Evolutionary conservation across 2,329 filamentous ascomycete genomes (phyloP), one percentile per base, ranked within the genome.

Genomic region (Penicillium sp.): DNA sequence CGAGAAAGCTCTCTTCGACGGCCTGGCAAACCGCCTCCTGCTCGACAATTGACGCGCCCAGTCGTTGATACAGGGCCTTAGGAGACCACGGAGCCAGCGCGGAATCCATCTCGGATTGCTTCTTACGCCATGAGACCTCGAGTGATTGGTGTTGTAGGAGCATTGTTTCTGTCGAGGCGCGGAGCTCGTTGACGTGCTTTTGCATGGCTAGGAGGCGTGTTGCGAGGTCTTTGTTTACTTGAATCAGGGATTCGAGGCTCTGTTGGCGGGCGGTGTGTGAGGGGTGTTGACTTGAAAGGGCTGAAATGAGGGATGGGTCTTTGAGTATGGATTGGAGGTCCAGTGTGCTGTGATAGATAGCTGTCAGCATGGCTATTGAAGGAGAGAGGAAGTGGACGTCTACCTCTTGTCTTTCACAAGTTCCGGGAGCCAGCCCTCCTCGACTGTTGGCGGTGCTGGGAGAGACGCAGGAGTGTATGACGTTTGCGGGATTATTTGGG

Each of bases 1-100:
- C 91, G 1, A 97, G 77, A 70, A 97, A 97, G 65, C 92, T 97
- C 77, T 96, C 93, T 75, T 97, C 92, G 52, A 97, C 81, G 1
- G 90, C 92, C 54, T 83, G 81, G 62, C 92, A 92, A 14, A 97
- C 81, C 14, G 81, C 79, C 61, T 92, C 91, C 74, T 96, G 92
- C 77, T 97, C 93, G 48, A 85, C 83, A 14, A 95, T 86, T 9
- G 86, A 87, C 54, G 89, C 88, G 42, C 81, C 86, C 10, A 97
- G 79, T 48, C 89, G 83, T 73, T 92, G 89, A 70, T 97, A 97
- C 66, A 97, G 79, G 39, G 90, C 88, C 39, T 91, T 89, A 0
- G 93, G 92, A 23, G 90, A 90, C 76, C 96, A 97, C 1, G 90
- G 90, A 31, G 86, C 85, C 56, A 97, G 78, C 6, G 90, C 91